Conservation (phyloP, 2,329 filamentous ascomycete species). For the Allantophomopsis lycopodina region DNA sequence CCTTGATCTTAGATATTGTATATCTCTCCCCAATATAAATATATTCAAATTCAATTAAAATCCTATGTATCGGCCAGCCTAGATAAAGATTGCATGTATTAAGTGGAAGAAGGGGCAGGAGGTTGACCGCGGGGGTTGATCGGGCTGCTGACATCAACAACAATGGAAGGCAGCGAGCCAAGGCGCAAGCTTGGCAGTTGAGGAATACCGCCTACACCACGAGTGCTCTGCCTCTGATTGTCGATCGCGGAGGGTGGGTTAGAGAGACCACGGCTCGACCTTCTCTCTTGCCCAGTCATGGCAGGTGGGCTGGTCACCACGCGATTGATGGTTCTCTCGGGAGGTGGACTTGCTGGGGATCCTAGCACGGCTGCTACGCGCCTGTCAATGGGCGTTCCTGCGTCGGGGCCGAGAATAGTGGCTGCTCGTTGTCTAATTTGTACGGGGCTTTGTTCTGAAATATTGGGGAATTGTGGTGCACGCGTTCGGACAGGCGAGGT, state of each 20-base stretch:
- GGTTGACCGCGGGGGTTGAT: not conserved
- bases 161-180: not conserved
- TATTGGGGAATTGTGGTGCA: not conserved
- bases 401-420: not conserved
- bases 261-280: not conserved
- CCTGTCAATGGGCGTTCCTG: not conserved
- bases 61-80: too few species aligned
- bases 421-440: not conserved
- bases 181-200: not conserved
- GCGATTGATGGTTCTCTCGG: too few species aligned
- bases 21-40: too few species aligned
- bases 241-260: too few species aligned
- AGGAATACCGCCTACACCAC: not conserved
- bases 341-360: not conserved
- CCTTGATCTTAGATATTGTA: too few species aligned
- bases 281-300: not conserved
- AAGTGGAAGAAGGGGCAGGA: too few species aligned
- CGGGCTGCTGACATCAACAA: not conserved
- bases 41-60: too few species aligned
- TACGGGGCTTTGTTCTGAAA: not conserved
- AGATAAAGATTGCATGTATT: too few species aligned
- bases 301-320: not conserved
- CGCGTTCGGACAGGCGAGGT: conserved; percentile 6
- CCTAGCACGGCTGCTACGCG: not conserved
- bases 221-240: not conserved